Evolutionary conservation across 2,329 filamentous ascomycete species (phyloP).

Genomic region (Phialophora macrospora): DNA sequence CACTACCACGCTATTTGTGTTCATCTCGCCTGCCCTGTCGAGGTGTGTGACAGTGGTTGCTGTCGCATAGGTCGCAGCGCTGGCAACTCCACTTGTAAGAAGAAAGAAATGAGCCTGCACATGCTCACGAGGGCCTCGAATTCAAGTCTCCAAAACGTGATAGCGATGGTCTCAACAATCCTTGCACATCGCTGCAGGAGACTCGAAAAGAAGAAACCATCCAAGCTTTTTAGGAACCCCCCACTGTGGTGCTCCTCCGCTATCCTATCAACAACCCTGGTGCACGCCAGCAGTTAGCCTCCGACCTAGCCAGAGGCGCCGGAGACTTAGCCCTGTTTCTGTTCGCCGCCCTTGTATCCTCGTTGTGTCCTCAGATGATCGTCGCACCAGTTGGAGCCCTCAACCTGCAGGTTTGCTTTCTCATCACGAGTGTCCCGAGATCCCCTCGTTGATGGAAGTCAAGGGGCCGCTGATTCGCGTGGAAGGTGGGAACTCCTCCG

Average conservation of each 20-base stretch:
- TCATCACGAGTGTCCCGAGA: constrained; percentile 4
- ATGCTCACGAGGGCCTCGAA: not conserved
- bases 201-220: not conserved
- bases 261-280: not conserved
- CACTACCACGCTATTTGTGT: not conserved
- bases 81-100: not conserved
- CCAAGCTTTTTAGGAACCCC: not conserved
- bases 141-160: not conserved
- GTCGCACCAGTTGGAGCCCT: constrained; percentile 11
- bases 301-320: not conserved
- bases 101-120: not conserved
- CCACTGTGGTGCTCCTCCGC: not conserved
- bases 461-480: not conserved
- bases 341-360: not conserved
- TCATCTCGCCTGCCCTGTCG: not conserved
- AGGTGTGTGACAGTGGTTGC: not conserved
- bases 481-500: constrained; percentile 7
- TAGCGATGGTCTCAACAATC: not conserved
- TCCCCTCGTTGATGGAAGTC: constrained; percentile 6
- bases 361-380: not conserved
- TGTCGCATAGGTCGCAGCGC: not conserved
- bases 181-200: not conserved
- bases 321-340: not conserved
- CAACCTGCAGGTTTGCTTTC: not conserved
- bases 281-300: not conserved